phyloP scores from a whole-genome alignment of 2,329 filamentous ascomycete genomes.

The Aspergillus latus region DNA sequence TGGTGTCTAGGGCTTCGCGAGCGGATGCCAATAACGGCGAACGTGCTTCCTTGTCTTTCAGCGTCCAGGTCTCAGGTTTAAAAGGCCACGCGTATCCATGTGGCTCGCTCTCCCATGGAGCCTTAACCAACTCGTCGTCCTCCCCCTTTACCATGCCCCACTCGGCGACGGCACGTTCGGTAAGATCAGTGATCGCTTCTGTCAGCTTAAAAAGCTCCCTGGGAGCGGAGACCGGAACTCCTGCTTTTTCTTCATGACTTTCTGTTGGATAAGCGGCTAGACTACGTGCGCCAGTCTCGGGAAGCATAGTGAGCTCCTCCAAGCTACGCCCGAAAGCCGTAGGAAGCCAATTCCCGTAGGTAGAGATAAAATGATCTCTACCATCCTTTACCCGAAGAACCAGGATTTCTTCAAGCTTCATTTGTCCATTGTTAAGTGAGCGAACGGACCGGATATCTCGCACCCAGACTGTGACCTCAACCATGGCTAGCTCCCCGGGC shows the following conservation, averaged over 20 bases:
- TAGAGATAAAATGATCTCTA: conserved; percentile 85
- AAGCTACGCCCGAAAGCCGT: conserved; percentile 82
- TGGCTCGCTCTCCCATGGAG: conserved; percentile 54
- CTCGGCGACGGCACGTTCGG: conserved; percentile 60
- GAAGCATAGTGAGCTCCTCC: conserved; percentile 83
- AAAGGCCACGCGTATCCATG: conserved; percentile 59
- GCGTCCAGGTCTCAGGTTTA: conserved; percentile 49
- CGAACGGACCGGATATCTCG: conserved; percentile 63
- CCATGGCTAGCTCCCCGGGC: conserved; percentile 77
- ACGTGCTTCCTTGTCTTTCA: conserved; percentile 43
- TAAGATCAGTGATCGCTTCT: conserved; percentile 67
- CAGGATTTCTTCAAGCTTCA: conserved; percentile 77
- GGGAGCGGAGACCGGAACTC: conserved; percentile 71
- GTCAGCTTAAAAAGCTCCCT: conserved; percentile 88
- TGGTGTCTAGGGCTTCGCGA: conserved; percentile 70
- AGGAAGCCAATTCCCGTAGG: conserved; percentile 75
- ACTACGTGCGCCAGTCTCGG: conserved; percentile 74
- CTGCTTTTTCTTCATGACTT: conserved; percentile 38
- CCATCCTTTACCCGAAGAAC: conserved; percentile 81
- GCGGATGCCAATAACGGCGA: conserved; percentile 46
- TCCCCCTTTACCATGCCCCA: conserved; percentile 59
- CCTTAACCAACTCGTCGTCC: conserved; percentile 25
- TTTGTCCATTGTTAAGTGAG: conserved; percentile 67
- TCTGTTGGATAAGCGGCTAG: conserved; percentile 42
- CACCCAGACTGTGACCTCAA: conserved; percentile 68